phyloP scores from a whole-genome alignment of 78 protist genomes.

The Pigoraptor vietnamica region DNA sequence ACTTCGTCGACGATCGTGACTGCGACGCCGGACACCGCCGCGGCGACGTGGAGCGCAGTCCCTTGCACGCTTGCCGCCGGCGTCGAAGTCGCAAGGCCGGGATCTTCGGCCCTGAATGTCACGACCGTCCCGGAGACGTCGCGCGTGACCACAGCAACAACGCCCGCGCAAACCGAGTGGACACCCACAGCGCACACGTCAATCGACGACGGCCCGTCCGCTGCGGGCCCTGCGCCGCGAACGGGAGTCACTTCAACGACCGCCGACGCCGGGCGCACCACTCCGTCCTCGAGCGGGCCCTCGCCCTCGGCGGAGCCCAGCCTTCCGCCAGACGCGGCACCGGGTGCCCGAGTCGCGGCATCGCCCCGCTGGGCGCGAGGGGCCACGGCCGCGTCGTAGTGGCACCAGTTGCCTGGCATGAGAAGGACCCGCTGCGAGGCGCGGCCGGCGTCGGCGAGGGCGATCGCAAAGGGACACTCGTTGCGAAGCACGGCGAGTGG shows the following conservation, averaged over 20 bases:
- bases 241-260: not conserved
- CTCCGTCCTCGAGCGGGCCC: not conserved
- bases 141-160: not conserved
- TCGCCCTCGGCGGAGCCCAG: no score
- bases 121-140: not conserved
- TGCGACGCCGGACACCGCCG: not conserved
- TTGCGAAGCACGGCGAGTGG: not conserved
- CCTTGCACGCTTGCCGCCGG: not conserved
- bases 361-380: not conserved
- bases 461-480: not conserved
- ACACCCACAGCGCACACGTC: not conserved
- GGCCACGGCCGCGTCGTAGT: not conserved
- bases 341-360: not conserved
- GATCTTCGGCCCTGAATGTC: no score
- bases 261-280: not conserved
- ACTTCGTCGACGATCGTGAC: not conserved
- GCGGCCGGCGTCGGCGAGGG: not conserved
- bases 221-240: not conserved
- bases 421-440: not conserved
- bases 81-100: no score
- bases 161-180: not conserved
- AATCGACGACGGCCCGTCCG: not conserved
- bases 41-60: not conserved
- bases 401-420: not conserved
- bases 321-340: not conserved